These are phyloP conservation scores for Tylopilus sp. DNA, from an alignment of 1,284 basidiomycete species.

Conservation along the genomic window DNA sequence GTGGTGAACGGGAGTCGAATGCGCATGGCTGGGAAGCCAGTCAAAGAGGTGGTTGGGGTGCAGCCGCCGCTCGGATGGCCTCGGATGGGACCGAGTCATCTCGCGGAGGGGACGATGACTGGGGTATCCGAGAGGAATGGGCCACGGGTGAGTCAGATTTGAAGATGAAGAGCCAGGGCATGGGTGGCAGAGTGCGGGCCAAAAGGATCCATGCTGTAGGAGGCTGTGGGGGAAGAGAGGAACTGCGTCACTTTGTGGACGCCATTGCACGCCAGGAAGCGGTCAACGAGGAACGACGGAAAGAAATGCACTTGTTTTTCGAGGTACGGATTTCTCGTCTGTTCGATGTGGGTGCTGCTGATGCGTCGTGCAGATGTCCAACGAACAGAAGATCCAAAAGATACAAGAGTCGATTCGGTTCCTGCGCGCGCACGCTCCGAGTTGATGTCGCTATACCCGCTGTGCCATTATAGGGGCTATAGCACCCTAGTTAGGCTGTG, in stretches of 20 bases:
- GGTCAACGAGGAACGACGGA: slow-evolving; percentile 38
- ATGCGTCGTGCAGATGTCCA: slow-evolving; percentile 43
- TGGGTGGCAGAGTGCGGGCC: not conserved
- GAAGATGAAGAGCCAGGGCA: not conserved
- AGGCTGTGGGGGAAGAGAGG: slow-evolving; percentile 3
- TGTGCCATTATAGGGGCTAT: slow-evolving; percentile 3
- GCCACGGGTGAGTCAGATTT: not conserved
- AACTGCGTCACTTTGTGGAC: slow-evolving; percentile 43
- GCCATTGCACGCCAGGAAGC: slow-evolving; percentile 41
- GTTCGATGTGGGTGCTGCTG: not conserved
- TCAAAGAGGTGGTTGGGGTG: slow-evolving; percentile 16
- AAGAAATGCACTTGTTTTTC: slow-evolving; percentile 48
- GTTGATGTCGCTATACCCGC: too few species aligned
- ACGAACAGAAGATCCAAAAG: slow-evolving; percentile 45
- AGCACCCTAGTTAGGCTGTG: not conserved
- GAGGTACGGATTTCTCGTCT: slow-evolving; percentile 37
- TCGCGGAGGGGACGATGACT: slow-evolving; percentile 11
- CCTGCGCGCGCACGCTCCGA: slow-evolving; percentile 16
- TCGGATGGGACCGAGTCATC: slow-evolving; percentile 26
- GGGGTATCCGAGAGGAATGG: slow-evolving; percentile 24
- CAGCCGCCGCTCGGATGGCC: slow-evolving; percentile 6
- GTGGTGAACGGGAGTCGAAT: slow-evolving; percentile 7
- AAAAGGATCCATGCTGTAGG: slow-evolving; percentile 3
- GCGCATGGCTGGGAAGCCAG: slow-evolving; percentile 1
- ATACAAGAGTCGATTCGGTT: slow-evolving; percentile 34